phyloP scores from a whole-genome alignment of 2,329 filamentous ascomycete genomes.

The Aspergillus hortae region DNA sequence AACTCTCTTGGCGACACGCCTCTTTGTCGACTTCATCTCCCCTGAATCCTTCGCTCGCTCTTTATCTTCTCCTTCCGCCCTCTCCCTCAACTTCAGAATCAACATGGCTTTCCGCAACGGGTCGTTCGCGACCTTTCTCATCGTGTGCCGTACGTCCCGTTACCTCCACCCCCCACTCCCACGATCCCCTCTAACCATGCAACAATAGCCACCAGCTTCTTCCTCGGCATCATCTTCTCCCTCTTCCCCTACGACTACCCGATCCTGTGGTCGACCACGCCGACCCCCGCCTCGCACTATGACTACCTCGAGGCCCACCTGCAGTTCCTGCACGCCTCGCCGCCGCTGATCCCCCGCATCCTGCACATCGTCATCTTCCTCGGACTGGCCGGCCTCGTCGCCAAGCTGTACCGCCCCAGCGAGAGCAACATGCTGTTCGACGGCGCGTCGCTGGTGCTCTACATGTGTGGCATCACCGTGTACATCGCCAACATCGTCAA shows the following conservation, averaged over 20 bases:
- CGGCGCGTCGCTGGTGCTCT: constrained; percentile 66
- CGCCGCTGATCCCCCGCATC: constrained; percentile 86
- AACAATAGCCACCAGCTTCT: constrained; percentile 78
- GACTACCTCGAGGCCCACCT: constrained; percentile 86
- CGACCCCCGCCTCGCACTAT: constrained; percentile 61
- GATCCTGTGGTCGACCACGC: constrained; percentile 43
- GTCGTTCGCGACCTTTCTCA: constrained; percentile 94
- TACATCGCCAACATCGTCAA: constrained; percentile 97
- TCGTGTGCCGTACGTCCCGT: constrained; percentile 76
- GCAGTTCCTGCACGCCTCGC: constrained; percentile 84
- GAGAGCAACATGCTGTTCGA: constrained; percentile 97
- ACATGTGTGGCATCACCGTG: constrained; percentile 83
- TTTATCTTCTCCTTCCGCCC: constrained; percentile 10
- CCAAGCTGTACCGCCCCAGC: constrained; percentile 89
- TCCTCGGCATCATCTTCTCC: constrained; percentile 96
- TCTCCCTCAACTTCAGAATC: constrained; percentile 1
- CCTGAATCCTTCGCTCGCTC: constrained; percentile 4
- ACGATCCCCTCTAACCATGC: constrained; percentile 2
- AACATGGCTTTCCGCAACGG: constrained; percentile 40
- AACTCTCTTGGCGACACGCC: neutral
- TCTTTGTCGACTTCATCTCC: neutral
- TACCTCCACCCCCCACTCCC: neutral
- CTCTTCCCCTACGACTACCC: constrained; percentile 79
- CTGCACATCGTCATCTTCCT: constrained; percentile 89
- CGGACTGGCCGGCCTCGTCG: constrained; percentile 82